phyloP scores from a whole-genome alignment of 768 basidiomycete genomes.

The Pleurotus citrinopileatus region DNA sequence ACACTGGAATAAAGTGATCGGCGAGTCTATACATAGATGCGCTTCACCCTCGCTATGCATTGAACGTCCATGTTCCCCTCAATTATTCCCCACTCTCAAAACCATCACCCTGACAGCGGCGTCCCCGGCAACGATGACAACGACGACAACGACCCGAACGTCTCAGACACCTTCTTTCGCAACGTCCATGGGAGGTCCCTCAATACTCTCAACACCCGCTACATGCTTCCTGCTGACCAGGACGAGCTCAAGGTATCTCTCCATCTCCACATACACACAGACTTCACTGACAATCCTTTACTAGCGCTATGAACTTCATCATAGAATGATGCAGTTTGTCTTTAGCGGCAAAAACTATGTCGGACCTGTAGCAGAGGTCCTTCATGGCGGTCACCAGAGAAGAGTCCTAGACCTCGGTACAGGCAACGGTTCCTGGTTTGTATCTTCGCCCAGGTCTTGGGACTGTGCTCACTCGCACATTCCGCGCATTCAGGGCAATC shows the following conservation, averaged over 20 bases:
- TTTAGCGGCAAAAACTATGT: conserved; percentile 62
- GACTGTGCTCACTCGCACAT: background rate
- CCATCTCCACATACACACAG: conserved; percentile 6
- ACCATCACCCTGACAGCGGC: conserved; percentile 3
- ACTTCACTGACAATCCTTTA: conserved; percentile 1
- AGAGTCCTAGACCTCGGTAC: conserved; percentile 70
- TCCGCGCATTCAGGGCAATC: conserved; percentile 49
- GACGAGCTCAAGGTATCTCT: conserved; percentile 58
- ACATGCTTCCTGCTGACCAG: conserved; percentile 64
- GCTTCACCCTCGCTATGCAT: background rate
- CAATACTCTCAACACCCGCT: conserved; percentile 51
- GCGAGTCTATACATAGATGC: background rate
- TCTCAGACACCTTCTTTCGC: conserved; percentile 42
- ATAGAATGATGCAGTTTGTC: conserved; percentile 66
- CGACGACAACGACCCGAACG: conserved; percentile 38
- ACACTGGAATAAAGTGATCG: background rate
- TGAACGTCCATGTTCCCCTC: background rate
- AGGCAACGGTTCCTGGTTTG: conserved; percentile 61
- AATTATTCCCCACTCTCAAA: background rate
- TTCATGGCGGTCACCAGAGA: conserved; percentile 48
- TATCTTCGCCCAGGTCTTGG: conserved; percentile 6
- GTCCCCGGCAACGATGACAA: conserved; percentile 19
- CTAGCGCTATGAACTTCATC: conserved; percentile 66
- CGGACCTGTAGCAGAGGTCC: conserved; percentile 58
- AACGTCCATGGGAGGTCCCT: conserved; percentile 49